These are phyloP conservation scores for Plasmodium inui DNA, from an alignment of 169 alveolate genomes.

Conservation along the genomic window DNA sequence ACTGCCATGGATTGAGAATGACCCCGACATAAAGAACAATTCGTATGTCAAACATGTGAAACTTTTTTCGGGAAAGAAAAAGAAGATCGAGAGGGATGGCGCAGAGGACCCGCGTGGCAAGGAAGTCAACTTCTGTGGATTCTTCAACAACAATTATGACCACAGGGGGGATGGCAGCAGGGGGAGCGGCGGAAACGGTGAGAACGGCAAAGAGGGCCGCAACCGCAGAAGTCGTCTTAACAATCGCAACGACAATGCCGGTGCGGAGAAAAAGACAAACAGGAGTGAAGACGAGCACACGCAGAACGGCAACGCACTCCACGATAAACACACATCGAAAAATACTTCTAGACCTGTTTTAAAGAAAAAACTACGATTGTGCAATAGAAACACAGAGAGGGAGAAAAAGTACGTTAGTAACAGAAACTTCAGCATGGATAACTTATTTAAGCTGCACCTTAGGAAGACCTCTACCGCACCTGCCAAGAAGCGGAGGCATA, in stretches of 20 bases:
- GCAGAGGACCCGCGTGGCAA: not conserved
- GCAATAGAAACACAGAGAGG: not conserved
- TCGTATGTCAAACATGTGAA: slow-evolving; percentile 70
- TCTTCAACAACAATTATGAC: slow-evolving; percentile 15
- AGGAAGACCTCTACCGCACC: not conserved
- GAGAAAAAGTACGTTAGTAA: slow-evolving; percentile 14
- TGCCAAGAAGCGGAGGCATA: not conserved
- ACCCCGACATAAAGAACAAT: slow-evolving; percentile 78
- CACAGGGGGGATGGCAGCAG: not conserved
- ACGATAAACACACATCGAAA: not conserved
- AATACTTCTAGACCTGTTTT: not conserved
- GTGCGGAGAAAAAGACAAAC: not conserved
- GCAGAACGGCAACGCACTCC: not conserved
- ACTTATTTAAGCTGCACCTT: not conserved
- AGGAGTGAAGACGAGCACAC: not conserved
- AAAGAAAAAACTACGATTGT: not conserved
- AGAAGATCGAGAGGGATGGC: not conserved
- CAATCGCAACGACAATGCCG: not conserved
- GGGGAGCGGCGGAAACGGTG: not conserved
- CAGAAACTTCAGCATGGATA: slow-evolving; percentile 41
- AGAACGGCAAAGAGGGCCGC: not conserved
- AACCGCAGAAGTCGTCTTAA: no score
- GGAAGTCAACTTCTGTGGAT: slow-evolving; percentile 34
- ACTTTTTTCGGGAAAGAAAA: slow-evolving; percentile 4
- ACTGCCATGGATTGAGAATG: slow-evolving; percentile 83